phyloP scores from a whole-genome alignment of 73 alveolate genomes.

The Uronychia binucleata region DNA sequence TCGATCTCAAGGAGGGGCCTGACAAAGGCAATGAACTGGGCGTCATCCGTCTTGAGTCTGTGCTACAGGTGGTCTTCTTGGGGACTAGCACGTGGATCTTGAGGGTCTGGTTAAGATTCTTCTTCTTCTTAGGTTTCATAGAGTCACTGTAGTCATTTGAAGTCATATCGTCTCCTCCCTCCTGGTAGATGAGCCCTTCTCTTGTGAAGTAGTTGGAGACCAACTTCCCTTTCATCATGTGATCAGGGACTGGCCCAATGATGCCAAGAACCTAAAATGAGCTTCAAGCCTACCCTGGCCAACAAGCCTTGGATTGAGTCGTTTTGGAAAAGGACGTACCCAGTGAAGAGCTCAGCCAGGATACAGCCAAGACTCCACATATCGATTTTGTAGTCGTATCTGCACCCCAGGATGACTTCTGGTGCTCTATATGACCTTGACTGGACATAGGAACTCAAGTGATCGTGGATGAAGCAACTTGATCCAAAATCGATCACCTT shows the following conservation, averaged over 20 bases:
- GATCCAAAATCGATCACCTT: slow-evolving; percentile 98
- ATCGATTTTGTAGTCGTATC: slow-evolving; percentile 95
- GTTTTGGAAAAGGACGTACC: slow-evolving; percentile 95
- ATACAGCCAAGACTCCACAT: slow-evolving; percentile 98
- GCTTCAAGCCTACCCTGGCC: slow-evolving; percentile 74
- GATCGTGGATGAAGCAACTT: slow-evolving; percentile 96
- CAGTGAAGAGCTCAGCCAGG: slow-evolving; percentile 97
- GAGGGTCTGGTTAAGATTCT: slow-evolving; percentile 44
- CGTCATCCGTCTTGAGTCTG: slow-evolving; percentile 84
- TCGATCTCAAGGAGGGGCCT: slow-evolving; percentile 89
- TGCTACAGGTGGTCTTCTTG: slow-evolving; percentile 83
- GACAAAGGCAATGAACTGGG: slow-evolving; percentile 81
- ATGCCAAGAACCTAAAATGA: slow-evolving; percentile 78
- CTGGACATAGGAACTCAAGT: slow-evolving; percentile 94
- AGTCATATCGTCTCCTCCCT: slow-evolving; percentile 75
- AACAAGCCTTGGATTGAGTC: slow-evolving; percentile 96
- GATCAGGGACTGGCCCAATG: slow-evolving; percentile 97
- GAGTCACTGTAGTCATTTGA: slow-evolving; percentile 36
- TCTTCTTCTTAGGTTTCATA: slow-evolving; percentile 48
- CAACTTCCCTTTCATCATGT: slow-evolving; percentile 97
- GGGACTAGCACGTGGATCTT: slow-evolving; percentile 88
- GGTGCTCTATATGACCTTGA: slow-evolving; percentile 98
- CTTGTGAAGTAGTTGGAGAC: slow-evolving; percentile 96
- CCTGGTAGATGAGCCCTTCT: slow-evolving; percentile 94
- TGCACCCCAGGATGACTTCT: slow-evolving; percentile 98